A percentile compares a stretch with the other conserved stretches of the same genome.
phyloP scores from a whole-genome alignment of 2,329 filamentous ascomycete genomes.

The Aspergillus sclerotialis region DNA sequence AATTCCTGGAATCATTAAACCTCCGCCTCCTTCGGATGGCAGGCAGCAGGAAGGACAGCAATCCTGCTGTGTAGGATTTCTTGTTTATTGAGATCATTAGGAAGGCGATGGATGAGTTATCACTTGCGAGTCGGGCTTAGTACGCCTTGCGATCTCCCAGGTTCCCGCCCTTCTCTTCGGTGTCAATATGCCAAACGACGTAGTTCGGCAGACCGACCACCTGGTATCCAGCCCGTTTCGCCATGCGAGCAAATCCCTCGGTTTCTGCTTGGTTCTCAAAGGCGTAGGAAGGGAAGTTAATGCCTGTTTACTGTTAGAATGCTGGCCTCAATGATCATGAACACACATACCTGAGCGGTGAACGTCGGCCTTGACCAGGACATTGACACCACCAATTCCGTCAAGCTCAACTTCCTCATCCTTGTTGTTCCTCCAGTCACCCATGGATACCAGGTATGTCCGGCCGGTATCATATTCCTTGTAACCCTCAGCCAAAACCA shows the following conservation, averaged over 20 bases:
- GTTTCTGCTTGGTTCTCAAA: slow-evolving; percentile 99
- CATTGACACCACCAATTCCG: slow-evolving; percentile 94
- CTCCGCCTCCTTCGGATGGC: slow-evolving; percentile 16
- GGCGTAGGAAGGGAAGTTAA: slow-evolving; percentile 94
- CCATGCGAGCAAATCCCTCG: slow-evolving; percentile 98
- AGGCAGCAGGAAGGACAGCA: slow-evolving; percentile 8
- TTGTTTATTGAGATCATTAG: too few relatives aligned
- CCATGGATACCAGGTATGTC: slow-evolving; percentile 82
- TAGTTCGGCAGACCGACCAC: slow-evolving; percentile 94
- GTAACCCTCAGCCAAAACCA: slow-evolving; percentile 89
- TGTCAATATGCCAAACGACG: slow-evolving; percentile 98
- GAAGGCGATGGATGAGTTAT: too few relatives aligned
- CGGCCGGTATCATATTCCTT: slow-evolving; percentile 87
- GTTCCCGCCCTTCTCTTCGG: slow-evolving; percentile 87
- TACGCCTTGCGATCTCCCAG: slow-evolving; percentile 34
- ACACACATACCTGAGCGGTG: slow-evolving; percentile 71
- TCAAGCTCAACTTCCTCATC: slow-evolving; percentile 89
- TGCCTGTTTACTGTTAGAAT: slow-evolving; percentile 52
- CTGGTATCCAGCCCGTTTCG: slow-evolving; percentile 86
- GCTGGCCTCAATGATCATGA: not conserved
- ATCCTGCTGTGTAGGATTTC: too few relatives aligned
- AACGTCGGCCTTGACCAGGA: slow-evolving; percentile 95
- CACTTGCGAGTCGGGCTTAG: too few relatives aligned
- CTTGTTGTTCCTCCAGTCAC: slow-evolving; percentile 86
- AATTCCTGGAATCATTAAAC: slow-evolving; percentile 30